Conservation (phyloP, 306 rosid species). For the Casuarina cunninghamiana region DNA sequence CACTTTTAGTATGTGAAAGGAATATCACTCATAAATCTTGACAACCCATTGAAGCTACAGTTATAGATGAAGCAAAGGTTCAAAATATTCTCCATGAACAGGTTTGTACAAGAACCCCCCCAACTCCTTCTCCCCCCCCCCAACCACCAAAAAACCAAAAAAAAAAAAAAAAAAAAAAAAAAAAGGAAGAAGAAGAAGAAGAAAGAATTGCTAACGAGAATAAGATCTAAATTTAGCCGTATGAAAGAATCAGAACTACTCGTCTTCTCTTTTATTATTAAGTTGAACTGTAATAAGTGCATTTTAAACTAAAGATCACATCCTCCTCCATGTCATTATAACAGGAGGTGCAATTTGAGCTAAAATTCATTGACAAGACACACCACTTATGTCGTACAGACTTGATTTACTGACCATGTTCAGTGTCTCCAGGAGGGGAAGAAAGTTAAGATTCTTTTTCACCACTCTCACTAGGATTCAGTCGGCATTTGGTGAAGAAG, state of each 20-base stretch:
- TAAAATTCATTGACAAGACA: not conserved
- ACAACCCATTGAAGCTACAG: not conserved
- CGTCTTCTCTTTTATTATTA: not conserved
- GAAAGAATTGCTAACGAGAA: too few species aligned
- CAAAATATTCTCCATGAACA: not conserved
- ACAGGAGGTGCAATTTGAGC: not conserved
- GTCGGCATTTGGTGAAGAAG: too few species aligned
- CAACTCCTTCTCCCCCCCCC: too few species aligned
- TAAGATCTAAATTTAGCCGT: too few species aligned
- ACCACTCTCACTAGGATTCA: not conserved
- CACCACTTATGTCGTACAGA: not conserved
- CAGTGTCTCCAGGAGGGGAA: not conserved
- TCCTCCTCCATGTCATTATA: not conserved
- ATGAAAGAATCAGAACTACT: not conserved
- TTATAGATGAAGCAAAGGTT: not conserved
- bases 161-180: too few species aligned
- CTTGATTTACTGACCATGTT: not conserved
- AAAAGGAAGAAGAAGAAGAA: too few species aligned
- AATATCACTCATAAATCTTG: constrained; percentile 17
- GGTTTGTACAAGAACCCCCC: not conserved
- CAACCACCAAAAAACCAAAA: too few species aligned
- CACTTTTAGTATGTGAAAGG: constrained; percentile 8
- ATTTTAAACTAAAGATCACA: not conserved
- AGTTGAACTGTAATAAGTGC: not conserved
- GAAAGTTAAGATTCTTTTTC: not conserved